These are phyloP conservation scores for Rutstroemia sp. DNA, from an alignment of 2,329 filamentous ascomycete species.

Conservation along the genomic window DNA sequence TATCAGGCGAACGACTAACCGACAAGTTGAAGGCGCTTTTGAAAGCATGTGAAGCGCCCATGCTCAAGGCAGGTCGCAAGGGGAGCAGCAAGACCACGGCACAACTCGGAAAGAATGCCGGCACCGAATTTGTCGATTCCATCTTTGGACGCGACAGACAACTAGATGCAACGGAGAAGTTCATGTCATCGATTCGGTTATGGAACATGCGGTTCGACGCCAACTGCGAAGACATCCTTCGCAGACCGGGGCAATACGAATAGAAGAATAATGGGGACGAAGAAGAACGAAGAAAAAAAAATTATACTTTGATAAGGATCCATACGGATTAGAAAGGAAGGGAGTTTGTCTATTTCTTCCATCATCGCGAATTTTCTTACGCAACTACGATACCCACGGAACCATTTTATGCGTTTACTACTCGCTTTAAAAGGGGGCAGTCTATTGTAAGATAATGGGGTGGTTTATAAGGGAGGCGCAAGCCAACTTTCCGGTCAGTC, in stretches of 20 bases:
- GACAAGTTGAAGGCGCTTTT: slow-evolving; percentile 78
- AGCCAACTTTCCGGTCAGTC: slow-evolving; percentile 11
- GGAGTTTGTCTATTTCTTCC: slow-evolving; percentile 13
- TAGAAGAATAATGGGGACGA: not conserved
- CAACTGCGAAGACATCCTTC: slow-evolving; percentile 87
- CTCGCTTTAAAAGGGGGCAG: slow-evolving; percentile 4
- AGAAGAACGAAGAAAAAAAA: not conserved
- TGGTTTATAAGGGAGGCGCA: slow-evolving; percentile 9
- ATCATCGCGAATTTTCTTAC: slow-evolving; percentile 9
- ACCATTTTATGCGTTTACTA: slow-evolving; percentile 7
- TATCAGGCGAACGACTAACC: slow-evolving; percentile 79
- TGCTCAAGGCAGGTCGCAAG: slow-evolving; percentile 80
- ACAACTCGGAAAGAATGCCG: slow-evolving; percentile 84
- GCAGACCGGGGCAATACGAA: slow-evolving; percentile 38
- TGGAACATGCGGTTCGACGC: slow-evolving; percentile 94
- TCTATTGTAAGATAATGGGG: slow-evolving; percentile 12
- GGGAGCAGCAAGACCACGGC: slow-evolving; percentile 31
- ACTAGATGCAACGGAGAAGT: slow-evolving; percentile 80
- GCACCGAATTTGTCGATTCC: slow-evolving; percentile 90
- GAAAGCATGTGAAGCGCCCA: slow-evolving; percentile 86
- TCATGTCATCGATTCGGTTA: slow-evolving; percentile 59
- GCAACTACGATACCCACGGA: slow-evolving; percentile 10
- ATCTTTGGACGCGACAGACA: slow-evolving; percentile 91
- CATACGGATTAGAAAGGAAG: slow-evolving; percentile 6
- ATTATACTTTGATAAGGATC: not conserved